phyloP scores from a whole-genome alignment of 75 land plant species.

The Picea sitchensis region DNA sequence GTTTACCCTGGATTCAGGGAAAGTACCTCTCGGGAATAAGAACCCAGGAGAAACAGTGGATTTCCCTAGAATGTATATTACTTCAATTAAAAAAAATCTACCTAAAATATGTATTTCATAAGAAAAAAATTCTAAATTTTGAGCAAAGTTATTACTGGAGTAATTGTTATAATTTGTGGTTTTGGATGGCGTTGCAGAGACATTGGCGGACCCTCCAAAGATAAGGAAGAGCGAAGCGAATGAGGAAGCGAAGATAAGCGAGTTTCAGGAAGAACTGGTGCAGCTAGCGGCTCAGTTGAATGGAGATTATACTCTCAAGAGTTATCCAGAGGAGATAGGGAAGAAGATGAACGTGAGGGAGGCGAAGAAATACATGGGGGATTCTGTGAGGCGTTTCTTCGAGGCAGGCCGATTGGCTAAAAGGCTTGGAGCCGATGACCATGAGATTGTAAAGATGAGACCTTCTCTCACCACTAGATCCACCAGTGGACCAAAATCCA shows the following conservation, averaged over 20 bases:
- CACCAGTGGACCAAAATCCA: not conserved
- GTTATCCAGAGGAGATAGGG: slow-evolving; percentile 27
- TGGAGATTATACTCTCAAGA: slow-evolving; percentile 49
- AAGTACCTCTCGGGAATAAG: no score
- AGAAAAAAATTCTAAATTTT: no score
- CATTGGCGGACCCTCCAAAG: slow-evolving; percentile 37
- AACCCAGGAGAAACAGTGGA: no score
- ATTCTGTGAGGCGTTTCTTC: slow-evolving; percentile 60
- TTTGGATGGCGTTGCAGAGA: slow-evolving; percentile 28
- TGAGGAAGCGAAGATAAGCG: slow-evolving; percentile 46
- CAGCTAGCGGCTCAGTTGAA: slow-evolving; percentile 74
- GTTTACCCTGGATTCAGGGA: no score
- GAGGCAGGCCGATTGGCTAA: slow-evolving; percentile 52
- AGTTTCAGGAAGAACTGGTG: slow-evolving; percentile 85
- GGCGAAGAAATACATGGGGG: slow-evolving; percentile 48
- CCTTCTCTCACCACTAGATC: slow-evolving; percentile 20
- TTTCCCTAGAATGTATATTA: no score
- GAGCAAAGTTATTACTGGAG: no score
- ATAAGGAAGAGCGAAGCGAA: slow-evolving; percentile 50
- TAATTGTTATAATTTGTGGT: not conserved
- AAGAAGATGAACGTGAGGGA: slow-evolving; percentile 64
- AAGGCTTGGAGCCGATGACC: slow-evolving; percentile 49
- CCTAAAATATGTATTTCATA: no score
- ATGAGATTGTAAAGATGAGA: slow-evolving; percentile 62
- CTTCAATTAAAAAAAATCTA: no score